phyloP scores from a whole-genome alignment of 768 basidiomycete species.

The Leucosporidium creatinivorum region DNA sequence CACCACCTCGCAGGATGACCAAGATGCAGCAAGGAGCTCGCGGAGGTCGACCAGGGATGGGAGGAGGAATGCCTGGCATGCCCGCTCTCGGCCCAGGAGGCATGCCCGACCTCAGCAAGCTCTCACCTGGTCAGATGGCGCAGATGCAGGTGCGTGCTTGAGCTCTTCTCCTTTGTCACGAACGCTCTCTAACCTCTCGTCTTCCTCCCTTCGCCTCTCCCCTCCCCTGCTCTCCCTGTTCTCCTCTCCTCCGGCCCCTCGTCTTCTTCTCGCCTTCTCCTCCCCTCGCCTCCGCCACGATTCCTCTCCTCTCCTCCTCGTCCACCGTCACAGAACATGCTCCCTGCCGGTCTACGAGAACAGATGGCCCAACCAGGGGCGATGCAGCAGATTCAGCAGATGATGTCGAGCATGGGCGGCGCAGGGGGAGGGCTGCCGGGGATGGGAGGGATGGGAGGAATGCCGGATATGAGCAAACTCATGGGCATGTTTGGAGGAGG shows the following conservation, averaged over 20 bases:
- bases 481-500: conserved; percentile 47
- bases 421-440: conserved; percentile 74
- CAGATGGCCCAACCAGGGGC: conserved; percentile 26
- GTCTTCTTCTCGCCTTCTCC: conserved; percentile 1
- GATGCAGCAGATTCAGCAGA: conserved; percentile 60
- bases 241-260: conserved; percentile 4
- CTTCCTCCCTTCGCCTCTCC: conserved; percentile 6
- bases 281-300: no score
- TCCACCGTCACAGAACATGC: conserved; percentile 57
- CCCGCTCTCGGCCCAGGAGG: conserved; percentile 21
- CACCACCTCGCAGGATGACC: conserved; percentile 75
- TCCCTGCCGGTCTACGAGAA: conserved; percentile 73
- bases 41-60: conserved; percentile 36
- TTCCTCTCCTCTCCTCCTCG: no score
- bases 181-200: neutral
- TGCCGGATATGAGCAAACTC: conserved; percentile 41
- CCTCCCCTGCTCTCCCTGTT: no score
- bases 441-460: conserved; percentile 49
- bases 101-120: conserved; percentile 43
- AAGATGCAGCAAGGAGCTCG: conserved; percentile 89
- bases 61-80: conserved; percentile 19
- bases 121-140: conserved; percentile 85
- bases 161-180: neutral
- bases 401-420: conserved; percentile 83
- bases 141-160: conserved; percentile 70